Percentiles rank a stretch among this genome's conserved stretches.
These are phyloP conservation scores for Cymbopogon flexuosus DNA, from an alignment of 202 grass and related monocot species.

Conservation along the genomic window DNA sequence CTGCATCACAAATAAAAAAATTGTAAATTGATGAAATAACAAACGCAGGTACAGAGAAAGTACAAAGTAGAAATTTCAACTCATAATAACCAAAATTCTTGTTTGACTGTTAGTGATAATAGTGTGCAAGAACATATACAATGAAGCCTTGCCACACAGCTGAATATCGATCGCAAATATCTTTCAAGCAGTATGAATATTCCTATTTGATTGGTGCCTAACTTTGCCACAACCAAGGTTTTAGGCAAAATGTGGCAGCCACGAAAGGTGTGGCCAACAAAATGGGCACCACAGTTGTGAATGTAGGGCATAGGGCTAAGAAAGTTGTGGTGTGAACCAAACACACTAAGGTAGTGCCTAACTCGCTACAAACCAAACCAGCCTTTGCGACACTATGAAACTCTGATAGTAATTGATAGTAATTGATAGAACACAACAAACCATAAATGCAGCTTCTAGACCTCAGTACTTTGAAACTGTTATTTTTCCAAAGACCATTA, in stretches of 20 bases:
- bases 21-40: neutral
- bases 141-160: neutral
- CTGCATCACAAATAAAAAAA: constrained; percentile 27
- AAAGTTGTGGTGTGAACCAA: neutral
- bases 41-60: neutral
- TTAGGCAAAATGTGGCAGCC: neutral
- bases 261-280: neutral
- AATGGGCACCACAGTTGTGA: neutral
- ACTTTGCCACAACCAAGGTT: neutral
- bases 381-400: neutral
- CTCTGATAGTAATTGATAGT: neutral
- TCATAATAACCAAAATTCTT: neutral
- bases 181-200: neutral
- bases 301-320: neutral
- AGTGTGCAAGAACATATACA: neutral
- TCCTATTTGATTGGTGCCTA: neutral
- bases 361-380: neutral
- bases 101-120: neutral
- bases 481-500: neutral
- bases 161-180: neutral
- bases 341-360: neutral
- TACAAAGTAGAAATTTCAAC: neutral
- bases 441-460: neutral
- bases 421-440: neutral
- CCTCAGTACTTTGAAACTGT: neutral